Conservation (phyloP, 768 basidiomycete species). For the Clitopilus hobsonii region DNA sequence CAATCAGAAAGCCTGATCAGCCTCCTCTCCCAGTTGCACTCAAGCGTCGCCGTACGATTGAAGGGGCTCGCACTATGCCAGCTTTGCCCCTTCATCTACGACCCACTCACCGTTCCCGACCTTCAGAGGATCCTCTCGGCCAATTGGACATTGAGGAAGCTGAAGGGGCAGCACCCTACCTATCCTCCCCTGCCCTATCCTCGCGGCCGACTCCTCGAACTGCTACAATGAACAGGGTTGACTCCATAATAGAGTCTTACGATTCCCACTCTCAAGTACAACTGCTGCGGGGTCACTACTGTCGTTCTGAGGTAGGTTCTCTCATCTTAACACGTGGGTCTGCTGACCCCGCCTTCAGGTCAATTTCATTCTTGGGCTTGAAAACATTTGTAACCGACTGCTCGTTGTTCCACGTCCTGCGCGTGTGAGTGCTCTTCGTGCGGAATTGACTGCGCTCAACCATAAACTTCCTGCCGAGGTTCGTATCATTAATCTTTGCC, state of each 20-base stretch:
- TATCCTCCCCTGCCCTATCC: slow-evolving; percentile 70
- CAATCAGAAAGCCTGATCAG: slow-evolving; percentile 7
- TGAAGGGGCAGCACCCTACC: slow-evolving; percentile 40
- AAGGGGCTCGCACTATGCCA: slow-evolving; percentile 71
- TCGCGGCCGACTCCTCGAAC: slow-evolving; percentile 42
- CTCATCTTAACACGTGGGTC: slow-evolving; percentile 4
- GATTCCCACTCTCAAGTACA: slow-evolving; percentile 62
- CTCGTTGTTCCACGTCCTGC: slow-evolving; percentile 92
- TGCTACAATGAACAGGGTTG: slow-evolving; percentile 39
- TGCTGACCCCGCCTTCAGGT: slow-evolving; percentile 41
- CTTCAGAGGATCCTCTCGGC: slow-evolving; percentile 72
- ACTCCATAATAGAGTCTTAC: slow-evolving; percentile 63
- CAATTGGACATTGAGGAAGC: slow-evolving; percentile 49
- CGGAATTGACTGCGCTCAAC: slow-evolving; percentile 92
- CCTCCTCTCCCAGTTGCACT: slow-evolving; percentile 16
- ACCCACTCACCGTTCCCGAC: slow-evolving; percentile 44
- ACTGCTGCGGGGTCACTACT: slow-evolving; percentile 82
- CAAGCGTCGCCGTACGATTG: slow-evolving; percentile 44
- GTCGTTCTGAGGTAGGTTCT: slow-evolving; percentile 70
- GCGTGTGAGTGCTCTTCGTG: slow-evolving; percentile 91
- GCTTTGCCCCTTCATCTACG: slow-evolving; percentile 62
- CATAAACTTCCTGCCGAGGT: slow-evolving; percentile 97
- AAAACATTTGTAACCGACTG: slow-evolving; percentile 89
- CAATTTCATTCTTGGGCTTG: slow-evolving; percentile 82
- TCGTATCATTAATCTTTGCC: slow-evolving; percentile 5